These are phyloP conservation scores for Boletus tomentosulus DNA, from an alignment of 768 basidiomycete species.

Conservation along the genomic window DNA sequence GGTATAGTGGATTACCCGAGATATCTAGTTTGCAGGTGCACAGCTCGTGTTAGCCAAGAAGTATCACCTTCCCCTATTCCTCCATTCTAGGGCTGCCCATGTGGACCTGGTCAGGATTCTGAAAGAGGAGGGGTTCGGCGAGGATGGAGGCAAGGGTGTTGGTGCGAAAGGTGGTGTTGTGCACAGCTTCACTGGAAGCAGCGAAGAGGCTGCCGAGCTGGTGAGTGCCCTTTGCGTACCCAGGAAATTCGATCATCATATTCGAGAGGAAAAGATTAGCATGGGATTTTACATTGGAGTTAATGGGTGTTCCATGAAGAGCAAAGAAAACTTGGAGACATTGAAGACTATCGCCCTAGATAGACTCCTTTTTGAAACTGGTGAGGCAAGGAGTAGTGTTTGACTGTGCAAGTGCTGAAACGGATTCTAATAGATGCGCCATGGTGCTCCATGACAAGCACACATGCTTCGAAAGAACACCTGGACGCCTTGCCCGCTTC, in stretches of 20 bases:
- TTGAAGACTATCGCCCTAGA: slow-evolving; percentile 55
- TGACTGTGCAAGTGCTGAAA: not conserved
- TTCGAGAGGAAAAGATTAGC: slow-evolving; percentile 42
- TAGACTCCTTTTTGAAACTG: slow-evolving; percentile 70
- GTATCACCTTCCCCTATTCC: slow-evolving; percentile 70
- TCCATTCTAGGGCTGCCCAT: slow-evolving; percentile 80
- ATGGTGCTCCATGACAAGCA: slow-evolving; percentile 68
- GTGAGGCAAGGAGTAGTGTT: slow-evolving; percentile 31
- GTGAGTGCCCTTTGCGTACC: slow-evolving; percentile 38
- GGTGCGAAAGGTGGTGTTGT: slow-evolving; percentile 74
- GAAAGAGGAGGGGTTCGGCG: slow-evolving; percentile 58
- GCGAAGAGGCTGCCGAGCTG: slow-evolving; percentile 58
- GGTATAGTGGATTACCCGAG: not conserved
- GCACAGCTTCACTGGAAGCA: slow-evolving; percentile 75
- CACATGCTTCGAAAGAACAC: slow-evolving; percentile 55
- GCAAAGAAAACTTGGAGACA: slow-evolving; percentile 55
- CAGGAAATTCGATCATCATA: not conserved
- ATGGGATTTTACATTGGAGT: slow-evolving; percentile 64
- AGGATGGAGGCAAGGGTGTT: slow-evolving; percentile 47
- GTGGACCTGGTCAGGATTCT: slow-evolving; percentile 63
- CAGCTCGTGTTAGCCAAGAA: slow-evolving; percentile 68
- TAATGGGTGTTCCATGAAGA: slow-evolving; percentile 79
- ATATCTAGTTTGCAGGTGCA: slow-evolving; percentile 30
- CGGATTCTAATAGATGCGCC: slow-evolving; percentile 49
- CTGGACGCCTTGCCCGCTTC: slow-evolving; percentile 44